Percentiles rank a stretch among this genome's conserved stretches.
Evolutionary conservation across 73 alveolate genomes (phyloP).

Genomic region (Paramecium biaurelia): DNA sequence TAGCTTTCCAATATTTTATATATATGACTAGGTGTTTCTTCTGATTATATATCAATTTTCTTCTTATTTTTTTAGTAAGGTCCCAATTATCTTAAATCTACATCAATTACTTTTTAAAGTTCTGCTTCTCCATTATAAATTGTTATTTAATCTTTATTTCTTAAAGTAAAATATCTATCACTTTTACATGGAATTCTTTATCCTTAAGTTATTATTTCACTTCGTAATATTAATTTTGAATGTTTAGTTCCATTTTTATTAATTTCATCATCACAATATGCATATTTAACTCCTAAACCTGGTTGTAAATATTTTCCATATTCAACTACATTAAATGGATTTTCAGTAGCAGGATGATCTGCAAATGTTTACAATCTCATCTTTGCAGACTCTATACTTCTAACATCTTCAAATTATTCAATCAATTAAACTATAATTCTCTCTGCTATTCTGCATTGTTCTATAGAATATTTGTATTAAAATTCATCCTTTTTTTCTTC

Average conservation of each 20-base stretch:
- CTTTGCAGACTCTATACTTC: neutral
- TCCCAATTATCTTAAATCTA: slow-evolving; percentile 36
- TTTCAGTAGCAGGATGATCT: neutral
- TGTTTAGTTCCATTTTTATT: neutral
- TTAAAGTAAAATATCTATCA: neutral
- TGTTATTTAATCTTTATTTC: neutral
- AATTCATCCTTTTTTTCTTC: neutral
- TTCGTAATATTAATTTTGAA: neutral
- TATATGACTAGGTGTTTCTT: slow-evolving; percentile 10
- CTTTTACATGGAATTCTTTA: neutral
- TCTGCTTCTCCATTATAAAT: slow-evolving; percentile 31
- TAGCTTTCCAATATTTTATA: slow-evolving; percentile 30
- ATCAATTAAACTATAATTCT: neutral
- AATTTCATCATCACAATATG: neutral
- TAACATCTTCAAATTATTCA: neutral
- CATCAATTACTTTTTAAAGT: neutral
- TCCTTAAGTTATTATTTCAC: neutral
- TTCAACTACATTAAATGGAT: neutral
- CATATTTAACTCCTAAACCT: neutral
- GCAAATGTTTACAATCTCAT: slow-evolving; percentile 21
- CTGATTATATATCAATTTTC: neutral
- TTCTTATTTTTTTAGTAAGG: neutral
- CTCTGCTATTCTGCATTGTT: neutral
- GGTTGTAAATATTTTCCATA: neutral
- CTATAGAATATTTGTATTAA: neutral